Base-by-base conservation (phyloP, 2,329 filamentous ascomycete genomes). In the Aaosphaeria arxii region DNA sequence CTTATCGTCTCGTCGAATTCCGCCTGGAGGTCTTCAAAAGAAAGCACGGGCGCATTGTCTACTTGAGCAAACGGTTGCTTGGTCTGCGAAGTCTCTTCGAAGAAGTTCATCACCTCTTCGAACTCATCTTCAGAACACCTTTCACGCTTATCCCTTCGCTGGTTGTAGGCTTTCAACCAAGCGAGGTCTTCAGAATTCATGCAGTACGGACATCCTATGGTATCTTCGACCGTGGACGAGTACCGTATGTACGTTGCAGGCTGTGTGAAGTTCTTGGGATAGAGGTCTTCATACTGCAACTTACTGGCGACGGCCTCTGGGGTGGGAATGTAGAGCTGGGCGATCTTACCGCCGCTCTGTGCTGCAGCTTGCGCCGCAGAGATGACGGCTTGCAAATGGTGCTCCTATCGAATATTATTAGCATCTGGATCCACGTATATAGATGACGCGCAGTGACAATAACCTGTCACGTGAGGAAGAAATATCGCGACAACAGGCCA, bases 221-320 rank as follows among this genome's bases (percentile, higher is more conserved):
- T 95, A 73, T 99, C 94, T 74, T 99, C 94, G 52, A 99, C 92
- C 3, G 94, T 99, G 58, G 95, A 92, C 55, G 94, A 97, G 75
- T 95, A 97, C 56, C 92, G 90, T 69, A 99, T 96, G 73, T 97
- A 97, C 52, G 91, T 94, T 52, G 86, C 85, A 45, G 94, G 91
- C 71, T 95, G 87, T 63, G 85, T 82, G 73, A 92, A 96, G 49
- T 78, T 77, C 56, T 82, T 84, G 43, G 87, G 83, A 69, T 97
- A 97, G 61, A 96, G 82, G 63, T 87, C 83, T 72, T 95, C 89
- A 85, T 96, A 99, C 72, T 89, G 83, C 72, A 92, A 77, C 56
- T 75, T 77, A 71, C 80, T 82, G 62, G 77, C 73, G 55, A 81
- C 75, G 53, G 82, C 83, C 62, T 86, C 83, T 51, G 83, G 84